Conservation (phyloP, 2,329 filamentous ascomycete species). For the Neofusicoccum kwambonambiense region DNA sequence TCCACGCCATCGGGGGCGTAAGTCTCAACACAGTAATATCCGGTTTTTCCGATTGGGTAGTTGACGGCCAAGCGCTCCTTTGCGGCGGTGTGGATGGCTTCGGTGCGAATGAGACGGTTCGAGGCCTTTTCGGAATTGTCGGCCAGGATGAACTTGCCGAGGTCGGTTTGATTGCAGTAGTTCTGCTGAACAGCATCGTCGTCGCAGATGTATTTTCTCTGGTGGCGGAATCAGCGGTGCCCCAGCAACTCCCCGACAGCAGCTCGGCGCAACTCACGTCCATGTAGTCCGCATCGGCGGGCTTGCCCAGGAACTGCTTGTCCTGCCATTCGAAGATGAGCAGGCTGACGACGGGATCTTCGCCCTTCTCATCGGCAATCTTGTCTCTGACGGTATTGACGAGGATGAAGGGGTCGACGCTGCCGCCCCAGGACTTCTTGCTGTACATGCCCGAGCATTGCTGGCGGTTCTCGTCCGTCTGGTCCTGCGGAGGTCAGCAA, state of each 20-base stretch:
- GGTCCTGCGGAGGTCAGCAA: constrained; percentile 55
- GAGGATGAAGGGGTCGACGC: constrained; percentile 83
- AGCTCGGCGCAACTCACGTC: constrained; percentile 33
- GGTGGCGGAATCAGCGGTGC: constrained; percentile 25
- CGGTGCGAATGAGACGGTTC: constrained; percentile 70
- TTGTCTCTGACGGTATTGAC: constrained; percentile 72
- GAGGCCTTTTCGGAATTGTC: constrained; percentile 72
- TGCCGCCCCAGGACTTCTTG: constrained; percentile 81
- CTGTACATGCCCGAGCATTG: constrained; percentile 95
- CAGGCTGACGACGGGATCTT: constrained; percentile 76
- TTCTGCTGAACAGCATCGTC: constrained; percentile 65
- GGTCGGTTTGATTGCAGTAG: constrained; percentile 72
- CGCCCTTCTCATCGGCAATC: constrained; percentile 22
- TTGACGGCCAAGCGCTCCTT: constrained; percentile 72
- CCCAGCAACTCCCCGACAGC: background rate
- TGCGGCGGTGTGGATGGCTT: constrained; percentile 69
- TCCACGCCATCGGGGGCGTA: constrained; percentile 64
- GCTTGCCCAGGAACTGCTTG: constrained; percentile 71
- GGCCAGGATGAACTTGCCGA: constrained; percentile 80
- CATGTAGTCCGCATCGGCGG: constrained; percentile 33
- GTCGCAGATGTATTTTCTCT: constrained; percentile 74
- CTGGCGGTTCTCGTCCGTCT: constrained; percentile 68
- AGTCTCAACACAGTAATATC: constrained; percentile 92
- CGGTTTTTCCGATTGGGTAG: constrained; percentile 83
- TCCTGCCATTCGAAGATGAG: constrained; percentile 96